Evolutionary conservation across 2,329 filamentous ascomycete genomes (phyloP).

Genomic region (Dactylonectria macrodidyma): DNA sequence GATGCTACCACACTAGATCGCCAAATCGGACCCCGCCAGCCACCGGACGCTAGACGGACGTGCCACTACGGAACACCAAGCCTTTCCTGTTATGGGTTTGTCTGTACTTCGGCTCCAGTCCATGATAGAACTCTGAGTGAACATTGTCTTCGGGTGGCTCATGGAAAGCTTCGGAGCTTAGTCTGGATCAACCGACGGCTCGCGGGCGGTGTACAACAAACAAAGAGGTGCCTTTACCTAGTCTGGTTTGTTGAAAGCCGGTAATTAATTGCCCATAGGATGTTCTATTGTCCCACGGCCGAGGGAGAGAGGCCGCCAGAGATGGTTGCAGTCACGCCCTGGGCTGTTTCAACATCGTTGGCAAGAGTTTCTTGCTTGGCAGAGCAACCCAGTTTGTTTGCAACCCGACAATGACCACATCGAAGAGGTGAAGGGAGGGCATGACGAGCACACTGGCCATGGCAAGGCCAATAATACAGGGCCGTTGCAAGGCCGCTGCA

Average conservation of each 20-base stretch:
- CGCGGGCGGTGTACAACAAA: not conserved
- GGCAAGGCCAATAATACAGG: not conserved
- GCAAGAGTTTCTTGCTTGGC: not conserved
- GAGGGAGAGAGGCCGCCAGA: slow-evolving; percentile 2
- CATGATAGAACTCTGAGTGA: not conserved
- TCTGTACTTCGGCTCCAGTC: not conserved
- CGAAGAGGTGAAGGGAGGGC: not conserved
- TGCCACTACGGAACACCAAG: slow-evolving; percentile 13
- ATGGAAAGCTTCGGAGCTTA: slow-evolving; percentile 16
- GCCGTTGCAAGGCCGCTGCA: not conserved
- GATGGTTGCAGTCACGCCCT: not conserved
- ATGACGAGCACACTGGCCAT: slow-evolving; percentile 20
- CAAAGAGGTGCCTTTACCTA: not conserved
- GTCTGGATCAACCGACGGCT: not conserved
- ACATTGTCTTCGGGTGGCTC: slow-evolving; percentile 5
- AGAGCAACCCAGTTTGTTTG: slow-evolving; percentile 10
- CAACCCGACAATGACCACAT: slow-evolving; percentile 10
- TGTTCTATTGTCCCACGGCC: not conserved
- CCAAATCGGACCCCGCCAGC: slow-evolving; percentile 26
- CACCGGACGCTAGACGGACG: slow-evolving; percentile 28
- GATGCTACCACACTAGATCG: slow-evolving; percentile 24
- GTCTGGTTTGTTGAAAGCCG: not conserved
- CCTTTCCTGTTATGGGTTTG: slow-evolving; percentile 4
- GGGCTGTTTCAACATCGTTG: slow-evolving; percentile 4
- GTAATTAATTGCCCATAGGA: not conserved